Evolutionary conservation across 805 yeast species (phyloP).

Genomic region (Sporopachydermia lactativora): DNA sequence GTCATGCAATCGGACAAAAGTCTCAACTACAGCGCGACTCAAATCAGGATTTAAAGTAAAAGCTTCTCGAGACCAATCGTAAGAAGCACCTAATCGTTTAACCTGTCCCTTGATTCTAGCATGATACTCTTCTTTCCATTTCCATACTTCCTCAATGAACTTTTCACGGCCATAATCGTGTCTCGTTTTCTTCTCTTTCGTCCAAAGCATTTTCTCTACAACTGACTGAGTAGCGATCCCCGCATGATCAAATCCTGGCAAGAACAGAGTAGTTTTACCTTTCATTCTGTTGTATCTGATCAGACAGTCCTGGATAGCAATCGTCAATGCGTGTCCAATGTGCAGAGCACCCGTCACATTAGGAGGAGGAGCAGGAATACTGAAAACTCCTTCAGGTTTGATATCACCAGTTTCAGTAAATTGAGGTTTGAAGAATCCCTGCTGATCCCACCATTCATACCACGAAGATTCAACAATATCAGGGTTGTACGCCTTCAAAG

Average conservation of each 20-base stretch:
- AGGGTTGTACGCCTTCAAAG: constrained; percentile 90
- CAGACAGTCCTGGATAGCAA: constrained; percentile 86
- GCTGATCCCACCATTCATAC: constrained; percentile 94
- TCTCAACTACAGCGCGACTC: constrained; percentile 73
- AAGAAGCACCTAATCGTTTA: constrained; percentile 84
- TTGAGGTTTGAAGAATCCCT: constrained; percentile 83
- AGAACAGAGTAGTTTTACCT: constrained; percentile 82
- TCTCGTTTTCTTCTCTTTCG: constrained; percentile 74
- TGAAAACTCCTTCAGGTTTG: constrained; percentile 73
- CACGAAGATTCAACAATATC: constrained; percentile 89
- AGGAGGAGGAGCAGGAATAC: constrained; percentile 98
- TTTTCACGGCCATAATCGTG: constrained; percentile 92
- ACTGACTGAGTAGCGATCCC: constrained; percentile 98
- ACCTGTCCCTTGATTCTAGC: constrained; percentile 73
- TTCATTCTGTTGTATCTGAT: constrained; percentile 93
- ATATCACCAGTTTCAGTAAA: constrained; percentile 57
- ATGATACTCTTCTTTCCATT: constrained; percentile 95
- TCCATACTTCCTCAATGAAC: constrained; percentile 85
- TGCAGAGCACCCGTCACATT: constrained; percentile 98
- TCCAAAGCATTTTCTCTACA: constrained; percentile 92
- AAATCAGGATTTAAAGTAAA: constrained; percentile 79
- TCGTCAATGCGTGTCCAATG: constrained; percentile 96
- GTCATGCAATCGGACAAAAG: constrained; percentile 82
- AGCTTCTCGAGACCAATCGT: constrained; percentile 91
- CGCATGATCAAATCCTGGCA: constrained; percentile 98